phyloP scores from a whole-genome alignment of 2,329 filamentous ascomycete species.

The Aureobasidium subglaciale region DNA sequence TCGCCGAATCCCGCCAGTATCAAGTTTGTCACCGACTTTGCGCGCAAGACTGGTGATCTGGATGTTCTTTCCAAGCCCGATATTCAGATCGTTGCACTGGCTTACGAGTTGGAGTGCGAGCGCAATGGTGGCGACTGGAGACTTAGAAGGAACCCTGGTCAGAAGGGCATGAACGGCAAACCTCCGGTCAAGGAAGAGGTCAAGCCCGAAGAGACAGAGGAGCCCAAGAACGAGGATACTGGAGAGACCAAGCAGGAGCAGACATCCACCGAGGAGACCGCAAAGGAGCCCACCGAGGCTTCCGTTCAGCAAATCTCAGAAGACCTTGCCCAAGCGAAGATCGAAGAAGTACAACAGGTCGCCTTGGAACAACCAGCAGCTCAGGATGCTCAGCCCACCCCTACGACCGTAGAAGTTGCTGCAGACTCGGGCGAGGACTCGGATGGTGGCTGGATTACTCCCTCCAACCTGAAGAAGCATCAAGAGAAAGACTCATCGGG shows the following conservation, averaged over 20 bases:
- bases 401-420: constrained; percentile 17
- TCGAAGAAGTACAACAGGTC: neutral
- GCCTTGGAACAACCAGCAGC: neutral
- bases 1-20: constrained; percentile 69
- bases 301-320: neutral
- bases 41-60: constrained; percentile 80
- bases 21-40: constrained; percentile 74
- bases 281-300: neutral
- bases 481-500: constrained; percentile 58
- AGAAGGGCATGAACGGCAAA: constrained; percentile 68
- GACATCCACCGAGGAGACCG: neutral
- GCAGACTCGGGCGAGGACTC: constrained; percentile 38
- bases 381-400: neutral
- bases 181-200: constrained; percentile 41
- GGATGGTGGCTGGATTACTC: constrained; percentile 80
- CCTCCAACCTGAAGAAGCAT: constrained; percentile 80
- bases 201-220: constrained; percentile 1
- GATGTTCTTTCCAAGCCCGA: constrained; percentile 83
- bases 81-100: constrained; percentile 79
- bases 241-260: neutral
- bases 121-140: constrained; percentile 85
- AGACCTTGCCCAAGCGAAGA: neutral
- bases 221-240: neutral
- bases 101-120: constrained; percentile 92
- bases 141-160: constrained; percentile 67